These are phyloP conservation scores for Colletotrichum echinochloae DNA, from an alignment of 2,329 filamentous ascomycete species.

Conservation along the genomic window DNA sequence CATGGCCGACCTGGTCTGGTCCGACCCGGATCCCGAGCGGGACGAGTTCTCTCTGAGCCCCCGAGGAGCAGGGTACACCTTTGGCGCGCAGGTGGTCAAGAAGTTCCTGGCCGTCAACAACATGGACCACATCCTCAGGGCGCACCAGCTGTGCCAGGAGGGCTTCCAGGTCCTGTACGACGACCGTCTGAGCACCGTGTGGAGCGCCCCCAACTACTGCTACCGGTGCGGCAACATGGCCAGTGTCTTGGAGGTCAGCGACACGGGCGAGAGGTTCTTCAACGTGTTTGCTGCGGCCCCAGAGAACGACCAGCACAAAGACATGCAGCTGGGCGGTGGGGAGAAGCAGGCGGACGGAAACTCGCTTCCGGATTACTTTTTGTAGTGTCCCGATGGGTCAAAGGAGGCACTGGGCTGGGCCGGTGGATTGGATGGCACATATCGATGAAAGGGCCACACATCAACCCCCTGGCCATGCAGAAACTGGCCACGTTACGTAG, in stretches of 20 bases:
- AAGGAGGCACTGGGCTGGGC: neutral
- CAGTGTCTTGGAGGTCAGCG: slow-evolving; percentile 94
- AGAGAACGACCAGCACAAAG: slow-evolving; percentile 92
- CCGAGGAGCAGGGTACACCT: slow-evolving; percentile 94
- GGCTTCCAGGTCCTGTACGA: slow-evolving; percentile 98
- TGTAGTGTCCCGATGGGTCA: slow-evolving; percentile 56
- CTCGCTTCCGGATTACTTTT: slow-evolving; percentile 77
- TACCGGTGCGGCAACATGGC: slow-evolving; percentile 98
- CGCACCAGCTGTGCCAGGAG: slow-evolving; percentile 98
- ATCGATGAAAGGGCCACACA: neutral
- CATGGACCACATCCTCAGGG: slow-evolving; percentile 97
- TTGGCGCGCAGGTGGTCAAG: slow-evolving; percentile 96
- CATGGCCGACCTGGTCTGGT: slow-evolving; percentile 99
- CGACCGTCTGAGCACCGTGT: slow-evolving; percentile 93
- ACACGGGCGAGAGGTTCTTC: slow-evolving; percentile 92
- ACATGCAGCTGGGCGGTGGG: slow-evolving; percentile 76
- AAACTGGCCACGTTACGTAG: too few relatives aligned
- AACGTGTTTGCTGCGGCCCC: slow-evolving; percentile 98
- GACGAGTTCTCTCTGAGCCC: slow-evolving; percentile 97
- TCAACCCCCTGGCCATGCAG: too few relatives aligned
- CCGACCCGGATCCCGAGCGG: slow-evolving; percentile 94
- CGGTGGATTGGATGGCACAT: slow-evolving; percentile 4
- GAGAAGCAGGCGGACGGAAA: slow-evolving; percentile 77
- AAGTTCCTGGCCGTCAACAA: slow-evolving; percentile 98
- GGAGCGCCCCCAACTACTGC: slow-evolving; percentile 97